A percentile compares a stretch with the other conserved stretches of the same genome.
Conservation (phyloP, 2,329 filamentous ascomycete species). For the Penicillium sp. region DNA sequence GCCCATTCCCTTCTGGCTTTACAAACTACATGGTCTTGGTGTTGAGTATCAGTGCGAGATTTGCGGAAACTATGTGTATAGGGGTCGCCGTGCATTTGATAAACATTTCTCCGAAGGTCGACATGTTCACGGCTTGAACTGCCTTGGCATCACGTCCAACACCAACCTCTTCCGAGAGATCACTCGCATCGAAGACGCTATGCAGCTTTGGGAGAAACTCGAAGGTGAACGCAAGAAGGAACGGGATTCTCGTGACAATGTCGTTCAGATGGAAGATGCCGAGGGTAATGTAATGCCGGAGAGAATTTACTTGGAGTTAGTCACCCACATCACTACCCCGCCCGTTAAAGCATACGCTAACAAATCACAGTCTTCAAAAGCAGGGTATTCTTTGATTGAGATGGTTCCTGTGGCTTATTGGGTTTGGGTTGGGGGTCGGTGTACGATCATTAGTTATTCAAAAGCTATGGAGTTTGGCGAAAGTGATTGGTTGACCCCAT, state of each 20-base stretch:
- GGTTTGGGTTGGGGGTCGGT: background rate
- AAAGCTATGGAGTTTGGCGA: constrained; percentile 21
- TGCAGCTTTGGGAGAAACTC: constrained; percentile 90
- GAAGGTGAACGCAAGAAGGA: constrained; percentile 81
- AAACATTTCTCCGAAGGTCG: constrained; percentile 97
- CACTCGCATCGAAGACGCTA: constrained; percentile 84
- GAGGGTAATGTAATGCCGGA: constrained; percentile 99
- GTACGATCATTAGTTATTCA: constrained; percentile 9
- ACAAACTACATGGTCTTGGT: constrained; percentile 92
- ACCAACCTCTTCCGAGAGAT: constrained; percentile 93
- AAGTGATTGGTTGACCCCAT: constrained; percentile 5
- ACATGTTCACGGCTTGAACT: constrained; percentile 92
- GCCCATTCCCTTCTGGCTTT: constrained; percentile 98
- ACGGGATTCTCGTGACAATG: constrained; percentile 74
- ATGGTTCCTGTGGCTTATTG: background rate
- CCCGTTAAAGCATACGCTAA: constrained; percentile 26
- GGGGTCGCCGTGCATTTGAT: constrained; percentile 92
- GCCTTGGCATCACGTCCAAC: constrained; percentile 83
- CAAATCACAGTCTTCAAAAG: constrained; percentile 68
- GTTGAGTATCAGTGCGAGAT: constrained; percentile 96
- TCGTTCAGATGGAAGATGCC: constrained; percentile 98
- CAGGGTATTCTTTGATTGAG: constrained; percentile 73
- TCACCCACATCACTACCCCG: constrained; percentile 12
- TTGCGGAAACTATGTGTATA: constrained; percentile 98
- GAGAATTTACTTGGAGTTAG: constrained; percentile 87